phyloP scores from a whole-genome alignment of 345 rosid genomes.

The Psidium guajava region DNA sequence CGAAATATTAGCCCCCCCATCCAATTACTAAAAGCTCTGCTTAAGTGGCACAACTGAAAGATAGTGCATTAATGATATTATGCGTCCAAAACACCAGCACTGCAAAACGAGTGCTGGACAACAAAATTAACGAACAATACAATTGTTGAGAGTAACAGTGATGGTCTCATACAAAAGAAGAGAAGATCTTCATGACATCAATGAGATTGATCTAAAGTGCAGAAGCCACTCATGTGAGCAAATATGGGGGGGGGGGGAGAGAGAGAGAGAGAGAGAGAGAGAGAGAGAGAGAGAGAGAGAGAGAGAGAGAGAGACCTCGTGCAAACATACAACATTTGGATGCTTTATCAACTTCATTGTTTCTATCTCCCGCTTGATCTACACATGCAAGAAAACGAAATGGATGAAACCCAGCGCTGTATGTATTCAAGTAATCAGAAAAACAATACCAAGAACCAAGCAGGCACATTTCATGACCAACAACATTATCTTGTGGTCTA shows the following conservation, averaged over 20 bases:
- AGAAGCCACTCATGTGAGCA: not conserved
- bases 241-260: constrained; percentile 3
- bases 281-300: constrained; percentile 12
- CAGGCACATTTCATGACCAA: not conserved
- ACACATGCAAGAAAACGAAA: constrained; percentile 6
- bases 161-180: not conserved
- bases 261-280: constrained; percentile 6
- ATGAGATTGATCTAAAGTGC: not conserved
- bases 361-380: constrained; percentile 87
- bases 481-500: not conserved
- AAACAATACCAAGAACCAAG: not conserved
- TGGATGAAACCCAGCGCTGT: not conserved
- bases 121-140: not conserved
- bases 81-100: not conserved
- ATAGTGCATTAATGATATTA: not conserved
- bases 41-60: not conserved
- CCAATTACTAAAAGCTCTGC: not conserved
- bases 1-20: not conserved
- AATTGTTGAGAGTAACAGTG: not conserved
- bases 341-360: constrained; percentile 94
- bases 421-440: not conserved
- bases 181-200: not conserved
- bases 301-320: constrained; percentile 48
- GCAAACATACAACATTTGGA: constrained; percentile 79
- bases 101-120: not conserved